Conservation (phyloP, 2,329 filamentous ascomycete species). For the Apiospora phragmitis region DNA sequence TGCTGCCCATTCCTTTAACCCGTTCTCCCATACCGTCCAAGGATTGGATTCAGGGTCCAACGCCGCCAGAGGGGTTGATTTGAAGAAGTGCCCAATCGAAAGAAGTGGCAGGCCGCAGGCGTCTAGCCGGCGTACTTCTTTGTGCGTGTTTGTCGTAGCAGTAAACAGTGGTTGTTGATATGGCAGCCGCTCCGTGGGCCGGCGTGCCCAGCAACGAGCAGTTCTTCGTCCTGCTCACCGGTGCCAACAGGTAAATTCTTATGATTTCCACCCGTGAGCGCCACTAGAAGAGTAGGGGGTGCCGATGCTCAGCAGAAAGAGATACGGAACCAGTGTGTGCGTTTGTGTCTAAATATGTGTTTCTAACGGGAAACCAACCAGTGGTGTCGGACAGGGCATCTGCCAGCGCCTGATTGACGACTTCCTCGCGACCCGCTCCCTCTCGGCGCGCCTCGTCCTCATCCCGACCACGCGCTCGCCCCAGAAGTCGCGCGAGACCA, state of each 20-base stretch:
- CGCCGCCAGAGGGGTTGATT: not conserved
- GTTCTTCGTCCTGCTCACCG: slow-evolving; percentile 32
- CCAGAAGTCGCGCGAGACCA: slow-evolving; percentile 73
- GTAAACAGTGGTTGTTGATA: slow-evolving; percentile 17
- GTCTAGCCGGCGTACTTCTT: not conserved
- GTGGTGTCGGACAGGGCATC: slow-evolving; percentile 83
- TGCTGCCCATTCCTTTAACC: not conserved
- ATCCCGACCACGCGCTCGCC: slow-evolving; percentile 80
- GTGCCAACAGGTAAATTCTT: slow-evolving; percentile 32
- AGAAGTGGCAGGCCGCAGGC: not conserved
- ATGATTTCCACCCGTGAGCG: slow-evolving; percentile 11
- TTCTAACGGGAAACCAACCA: slow-evolving; percentile 37
- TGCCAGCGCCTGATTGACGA: slow-evolving; percentile 86
- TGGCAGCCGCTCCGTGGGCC: slow-evolving; percentile 30
- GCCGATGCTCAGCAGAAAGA: not conserved
- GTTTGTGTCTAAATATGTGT: not conserved
- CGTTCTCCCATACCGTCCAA: not conserved
- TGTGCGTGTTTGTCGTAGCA: not conserved
- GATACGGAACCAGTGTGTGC: slow-evolving; percentile 7
- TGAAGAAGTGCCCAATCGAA: not conserved
- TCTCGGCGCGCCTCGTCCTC: slow-evolving; percentile 70
- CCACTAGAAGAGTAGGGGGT: not conserved
- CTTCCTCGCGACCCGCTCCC: slow-evolving; percentile 71
- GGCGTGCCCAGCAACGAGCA: slow-evolving; percentile 32
- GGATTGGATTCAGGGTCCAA: not conserved